Base-by-base conservation (phyloP, 257 asterid species). In the Ehretia macrophylla region DNA sequence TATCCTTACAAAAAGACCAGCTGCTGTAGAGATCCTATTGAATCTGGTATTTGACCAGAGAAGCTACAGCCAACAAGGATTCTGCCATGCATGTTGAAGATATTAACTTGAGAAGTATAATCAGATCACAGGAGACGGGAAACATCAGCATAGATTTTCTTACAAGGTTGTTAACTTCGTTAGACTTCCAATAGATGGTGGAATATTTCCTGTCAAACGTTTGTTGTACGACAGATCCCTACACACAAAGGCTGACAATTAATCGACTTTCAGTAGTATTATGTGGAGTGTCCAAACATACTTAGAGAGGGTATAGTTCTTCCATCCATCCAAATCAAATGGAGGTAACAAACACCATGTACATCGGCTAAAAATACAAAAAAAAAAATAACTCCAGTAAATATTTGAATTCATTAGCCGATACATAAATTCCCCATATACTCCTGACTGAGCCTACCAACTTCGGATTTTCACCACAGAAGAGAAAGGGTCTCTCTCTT, bases 151-250 rank as follows among this genome's bases (percentile, higher is more conserved):
- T 19, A 42, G 39, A 51, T 60, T 65, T 71, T n/a, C 97, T 81
- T 81, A 92, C 99, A 92, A 75, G 85, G 58, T 86, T 4, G 87
- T 20, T 44, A 92, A 73, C 59, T 84, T 83, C 57, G 61, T 66
- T 69, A 86, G 58, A 27, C 78, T 75, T 54, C 93, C 99, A 19
- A 92, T 84, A 12, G 72, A 16, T 52, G 18, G 4, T 38, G 97
- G 99, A 63, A 92, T 85, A 55, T 83, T 18, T 37, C 99, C 97
- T 0, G 61, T 77, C 79, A 92, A 50, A 0, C 59, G 87, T 74
- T 66, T 69, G 78, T 92, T 92, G 72, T 73, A 88, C 10, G 97
- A 92, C 46, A 92, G 79, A 78, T 92, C 99, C 88, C 99, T 92
- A 55, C 8, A 68, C 39, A 62, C 17, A 19, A 46, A 18, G 56